Evolutionary conservation across 805 yeast species (phyloP), one percentile per base, ranked within the genome.

Genomic region (Cephaloascus albidus): DNA sequence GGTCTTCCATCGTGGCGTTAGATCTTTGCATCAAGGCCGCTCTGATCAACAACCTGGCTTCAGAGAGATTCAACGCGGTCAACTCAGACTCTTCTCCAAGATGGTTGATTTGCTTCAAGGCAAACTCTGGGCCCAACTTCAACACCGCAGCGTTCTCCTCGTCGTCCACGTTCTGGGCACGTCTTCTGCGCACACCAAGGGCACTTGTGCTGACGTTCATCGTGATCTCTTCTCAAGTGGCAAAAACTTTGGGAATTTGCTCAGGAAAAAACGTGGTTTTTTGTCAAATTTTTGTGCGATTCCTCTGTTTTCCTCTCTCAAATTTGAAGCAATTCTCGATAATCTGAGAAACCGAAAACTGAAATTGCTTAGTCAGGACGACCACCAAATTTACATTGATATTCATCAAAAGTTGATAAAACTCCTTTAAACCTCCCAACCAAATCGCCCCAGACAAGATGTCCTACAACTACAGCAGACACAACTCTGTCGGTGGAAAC

Each of bases 151-250:
- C 94, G 53, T 93, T 94, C 55, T 90, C 97, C 53, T 89, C 97
- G 46, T 85, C 95, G 42, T 81, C 89, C 34, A 77, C 71, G 42
- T 78, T 80, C 52, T 65, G 78, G 44, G 60, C 70, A 20, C 73
- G 69, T 60, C 95, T 76, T 65, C 95, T 79, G 55, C 87, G 76
- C 35, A 84, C 85, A 20, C 89, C 90, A 37, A 86, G 74, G 3
- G 96, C 85, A 38, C 95, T 85, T 31, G 95, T 85, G 30, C 95
- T 84, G 32, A 86, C 79, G 58, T 88, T 88, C 96, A 88, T 87
- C 16, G 20, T 54, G 40, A n/a, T 31, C 6, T 32, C 10, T 14
- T 32, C 19, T 32, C n/a, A n/a, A n/a, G 14, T 23, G 10, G 6
- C 28, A 23, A 8, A 12, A 23, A 23, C 28, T 23, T 23, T 6